phyloP scores from a whole-genome alignment of 768 basidiomycete species.

The Pleurotus giganteus region DNA sequence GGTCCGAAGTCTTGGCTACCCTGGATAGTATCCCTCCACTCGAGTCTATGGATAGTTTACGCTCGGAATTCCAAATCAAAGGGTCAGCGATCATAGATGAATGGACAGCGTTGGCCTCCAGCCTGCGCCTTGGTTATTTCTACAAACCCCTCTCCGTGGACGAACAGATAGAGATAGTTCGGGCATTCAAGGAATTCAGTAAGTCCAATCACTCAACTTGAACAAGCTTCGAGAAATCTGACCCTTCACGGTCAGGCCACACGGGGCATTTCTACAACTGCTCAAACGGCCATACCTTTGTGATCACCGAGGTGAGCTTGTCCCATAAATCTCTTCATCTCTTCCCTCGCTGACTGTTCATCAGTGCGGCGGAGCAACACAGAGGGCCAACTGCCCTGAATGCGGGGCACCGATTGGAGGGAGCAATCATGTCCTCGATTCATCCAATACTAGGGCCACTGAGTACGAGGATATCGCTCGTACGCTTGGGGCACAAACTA shows the following conservation, averaged over 20 bases:
- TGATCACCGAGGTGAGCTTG: conserved; percentile 49
- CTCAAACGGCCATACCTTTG: conserved; percentile 60
- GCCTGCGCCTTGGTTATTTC: conserved; percentile 40
- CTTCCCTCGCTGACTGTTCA: background rate
- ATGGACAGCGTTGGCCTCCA: conserved; percentile 41
- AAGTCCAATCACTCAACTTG: conserved; percentile 12
- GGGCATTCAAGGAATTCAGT: conserved; percentile 52
- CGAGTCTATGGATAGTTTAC: conserved; percentile 40
- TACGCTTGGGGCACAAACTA: conserved; percentile 21
- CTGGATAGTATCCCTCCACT: conserved; percentile 14
- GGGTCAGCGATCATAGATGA: conserved; percentile 40
- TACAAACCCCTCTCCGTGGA: conserved; percentile 52
- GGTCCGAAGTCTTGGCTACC: conserved; percentile 13
- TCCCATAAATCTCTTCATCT: background rate
- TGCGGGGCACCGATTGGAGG: conserved; percentile 58
- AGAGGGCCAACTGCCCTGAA: conserved; percentile 50
- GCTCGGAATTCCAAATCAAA: conserved; percentile 35
- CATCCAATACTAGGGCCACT: conserved; percentile 39
- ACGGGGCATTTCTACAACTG: conserved; percentile 50
- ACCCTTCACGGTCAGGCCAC: conserved; percentile 25
- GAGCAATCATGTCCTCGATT: conserved; percentile 33
- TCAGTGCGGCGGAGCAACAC: conserved; percentile 60
- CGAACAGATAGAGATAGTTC: conserved; percentile 50
- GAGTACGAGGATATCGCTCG: conserved; percentile 48
- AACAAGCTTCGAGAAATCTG: background rate